These are phyloP conservation scores for Xenoacremonium recifei DNA, from an alignment of 2,329 filamentous ascomycete genomes.

Conservation along the genomic window DNA sequence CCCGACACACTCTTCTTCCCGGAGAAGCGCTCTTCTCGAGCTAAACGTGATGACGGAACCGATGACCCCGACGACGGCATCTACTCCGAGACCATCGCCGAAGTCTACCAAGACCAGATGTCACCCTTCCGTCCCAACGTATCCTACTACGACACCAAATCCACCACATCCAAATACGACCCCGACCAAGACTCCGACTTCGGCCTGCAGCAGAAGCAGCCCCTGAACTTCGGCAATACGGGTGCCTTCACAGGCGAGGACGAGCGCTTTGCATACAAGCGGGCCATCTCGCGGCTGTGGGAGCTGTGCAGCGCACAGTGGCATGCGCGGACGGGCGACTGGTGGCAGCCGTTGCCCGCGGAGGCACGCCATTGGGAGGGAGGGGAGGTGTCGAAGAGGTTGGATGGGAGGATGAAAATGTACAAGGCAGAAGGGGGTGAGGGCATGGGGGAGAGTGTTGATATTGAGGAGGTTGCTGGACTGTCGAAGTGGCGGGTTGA, in stretches of 20 bases:
- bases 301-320: conserved; percentile 74
- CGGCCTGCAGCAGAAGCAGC: conserved; percentile 36
- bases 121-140: conserved; percentile 79
- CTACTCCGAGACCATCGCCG: conserved; percentile 47
- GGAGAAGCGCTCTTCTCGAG: conserved; percentile 36
- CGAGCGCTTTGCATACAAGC: conserved; percentile 77
- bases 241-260: conserved; percentile 75
- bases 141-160: conserved; percentile 57
- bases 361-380: conserved; percentile 69
- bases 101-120: conserved; percentile 76
- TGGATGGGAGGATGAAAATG: conserved; percentile 6
- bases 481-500: conserved; percentile 38
- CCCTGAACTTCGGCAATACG: conserved; percentile 65
- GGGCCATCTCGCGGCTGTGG: conserved; percentile 76
- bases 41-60: conserved; percentile 5
- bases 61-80: conserved; percentile 36
- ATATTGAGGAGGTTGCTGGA: conserved; percentile 37
- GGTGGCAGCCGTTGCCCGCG: conserved; percentile 69
- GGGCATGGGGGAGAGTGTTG: conserved; percentile 32
- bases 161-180: conserved; percentile 48
- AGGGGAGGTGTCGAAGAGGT: conserved; percentile 24
- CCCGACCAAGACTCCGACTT: conserved; percentile 59
- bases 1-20: conserved; percentile 81
- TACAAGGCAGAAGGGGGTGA: conserved; percentile 20
- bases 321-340: conserved; percentile 63